Percentiles rank a stretch among this genome's conserved stretches.
phyloP scores from a whole-genome alignment of 306 rosid species.

The Lagenaria siceraria region DNA sequence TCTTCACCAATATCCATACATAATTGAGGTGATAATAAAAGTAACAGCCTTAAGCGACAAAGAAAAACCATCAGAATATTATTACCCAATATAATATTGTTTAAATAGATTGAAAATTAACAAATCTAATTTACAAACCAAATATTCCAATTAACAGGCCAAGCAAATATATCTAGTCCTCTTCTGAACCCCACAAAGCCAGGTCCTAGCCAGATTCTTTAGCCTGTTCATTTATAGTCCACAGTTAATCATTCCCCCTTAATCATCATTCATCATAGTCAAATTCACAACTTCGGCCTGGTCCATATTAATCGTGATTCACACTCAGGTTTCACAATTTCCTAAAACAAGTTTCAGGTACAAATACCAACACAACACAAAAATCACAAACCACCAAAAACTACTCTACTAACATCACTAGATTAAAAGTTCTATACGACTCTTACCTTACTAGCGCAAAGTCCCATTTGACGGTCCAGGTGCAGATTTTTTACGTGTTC shows the following conservation, averaged over 20 bases:
- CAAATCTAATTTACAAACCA: neutral
- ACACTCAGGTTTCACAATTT: neutral
- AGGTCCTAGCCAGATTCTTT: neutral
- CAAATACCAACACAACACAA: neutral
- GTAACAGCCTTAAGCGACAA: neutral
- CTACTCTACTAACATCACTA: neutral
- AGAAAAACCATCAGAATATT: neutral
- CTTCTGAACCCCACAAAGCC: neutral
- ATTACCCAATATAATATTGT: neutral
- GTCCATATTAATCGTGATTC: neutral
- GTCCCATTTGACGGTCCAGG: slow-evolving; percentile 50
- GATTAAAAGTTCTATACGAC: neutral
- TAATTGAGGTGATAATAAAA: neutral
- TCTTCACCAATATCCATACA: neutral
- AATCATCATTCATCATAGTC: neutral
- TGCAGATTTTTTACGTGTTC: slow-evolving; percentile 15
- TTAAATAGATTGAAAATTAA: neutral
- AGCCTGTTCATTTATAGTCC: neutral
- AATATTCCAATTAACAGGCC: neutral
- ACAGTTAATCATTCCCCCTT: neutral
- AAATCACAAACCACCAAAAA: neutral
- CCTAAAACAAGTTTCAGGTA: neutral
- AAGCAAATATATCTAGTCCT: neutral
- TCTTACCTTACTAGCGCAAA: slow-evolving; percentile 55
- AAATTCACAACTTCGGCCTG: neutral